Evolutionary conservation across 306 rosid species (phyloP).

Genomic region (Vigna radiata): DNA sequence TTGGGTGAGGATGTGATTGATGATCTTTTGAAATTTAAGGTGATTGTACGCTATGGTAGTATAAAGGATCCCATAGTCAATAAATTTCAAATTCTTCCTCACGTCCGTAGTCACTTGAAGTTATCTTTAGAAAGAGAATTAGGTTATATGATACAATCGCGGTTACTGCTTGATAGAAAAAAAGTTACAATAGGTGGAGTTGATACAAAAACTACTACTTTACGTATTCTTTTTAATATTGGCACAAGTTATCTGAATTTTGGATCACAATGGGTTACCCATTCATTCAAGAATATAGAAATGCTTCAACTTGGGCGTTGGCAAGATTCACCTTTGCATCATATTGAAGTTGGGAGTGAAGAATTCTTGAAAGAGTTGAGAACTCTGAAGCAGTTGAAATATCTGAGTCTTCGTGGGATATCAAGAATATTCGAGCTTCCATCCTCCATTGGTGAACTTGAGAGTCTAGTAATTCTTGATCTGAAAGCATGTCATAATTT

Average conservation of each 20-base stretch:
- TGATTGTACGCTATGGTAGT: not conserved
- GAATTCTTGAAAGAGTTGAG: not conserved
- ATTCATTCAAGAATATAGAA: fast-evolving
- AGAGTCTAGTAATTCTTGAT: not conserved
- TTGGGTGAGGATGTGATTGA: not conserved
- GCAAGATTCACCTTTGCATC: not conserved
- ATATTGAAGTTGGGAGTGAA: not conserved
- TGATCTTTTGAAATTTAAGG: not conserved
- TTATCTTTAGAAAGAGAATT: no score
- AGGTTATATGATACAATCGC: no score
- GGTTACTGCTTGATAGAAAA: no score
- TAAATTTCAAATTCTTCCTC: slow-evolving; percentile 18
- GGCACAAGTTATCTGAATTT: no score
- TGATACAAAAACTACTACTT: no score
- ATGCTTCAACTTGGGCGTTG: not conserved
- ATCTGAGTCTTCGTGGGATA: not conserved
- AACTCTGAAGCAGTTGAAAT: fast-evolving
- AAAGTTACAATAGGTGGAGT: no score
- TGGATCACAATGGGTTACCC: not conserved
- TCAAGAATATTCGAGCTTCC: not conserved
- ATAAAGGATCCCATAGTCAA: not conserved
- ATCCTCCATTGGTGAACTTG: not conserved
- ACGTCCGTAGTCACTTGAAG: not conserved
- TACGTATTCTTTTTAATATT: no score
- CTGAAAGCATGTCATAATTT: not conserved